Evolutionary conservation across 352 stramenopile genomes (phyloP), one percentile per base, ranked within the genome.

Genomic region (Porosira glacialis): DNA sequence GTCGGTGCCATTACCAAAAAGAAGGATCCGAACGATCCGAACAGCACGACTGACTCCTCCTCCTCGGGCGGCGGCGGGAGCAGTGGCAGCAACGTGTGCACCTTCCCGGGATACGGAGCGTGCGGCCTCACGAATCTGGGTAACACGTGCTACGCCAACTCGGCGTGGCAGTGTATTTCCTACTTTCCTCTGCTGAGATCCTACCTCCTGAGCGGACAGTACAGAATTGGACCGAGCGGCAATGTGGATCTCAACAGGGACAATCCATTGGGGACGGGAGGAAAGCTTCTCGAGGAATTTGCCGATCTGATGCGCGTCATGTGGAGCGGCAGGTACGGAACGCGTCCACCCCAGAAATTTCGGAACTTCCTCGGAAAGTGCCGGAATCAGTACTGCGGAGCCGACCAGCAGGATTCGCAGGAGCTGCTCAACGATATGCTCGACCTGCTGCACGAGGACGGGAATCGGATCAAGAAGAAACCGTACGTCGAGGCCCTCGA

Each of bases 101-200:
- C 73, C 15, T 85, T 89, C 63, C 83, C 83, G 27, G 78, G 76
- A 3, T 92, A 87, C 63, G 85, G 85, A 36, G 85, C 87, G 52
- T 91, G 83, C 45, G 86, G 87, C 6, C 63, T 93, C n/a, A 59
- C 71, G 3, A 93, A 92, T 70, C 61, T 98, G 41, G 95, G 96
- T 10, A 99, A 99, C 64, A 98, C 96, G 11, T 99, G 96, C 74
- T 99, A 98, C 70, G 95, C 97, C 70, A 98, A 97, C 71, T 96
- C 94, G 52, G 94, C 94, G 4, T 81, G 98, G 11, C 95, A 99
- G 80, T 99, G 96, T 62, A 91, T 99, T 41, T 97, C 89, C 33
- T 95, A 98, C 80, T 95, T 97, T 21, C 92, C 93, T 4, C 60
- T 98, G 47, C 75, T 99, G 8, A 85, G 96, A 36, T 90, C 97